Base-by-base conservation (phyloP, 1,139 yeast genomes). In the Kluyveromyces sp. region DNA sequence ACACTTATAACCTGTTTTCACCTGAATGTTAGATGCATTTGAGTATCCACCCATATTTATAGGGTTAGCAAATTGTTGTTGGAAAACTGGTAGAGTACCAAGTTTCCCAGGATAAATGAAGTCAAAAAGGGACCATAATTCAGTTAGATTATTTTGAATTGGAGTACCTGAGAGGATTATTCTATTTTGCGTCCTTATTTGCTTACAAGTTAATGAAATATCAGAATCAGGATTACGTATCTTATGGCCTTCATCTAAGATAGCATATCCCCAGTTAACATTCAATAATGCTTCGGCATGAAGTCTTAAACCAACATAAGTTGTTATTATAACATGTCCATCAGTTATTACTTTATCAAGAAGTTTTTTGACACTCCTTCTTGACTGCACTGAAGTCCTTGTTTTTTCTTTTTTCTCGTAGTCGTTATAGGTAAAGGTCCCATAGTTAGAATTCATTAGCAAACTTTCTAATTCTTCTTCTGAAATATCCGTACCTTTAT, bases 21-120 rank as follows among this genome's bases (percentile, higher is more conserved):
- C 97, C 61, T 94, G 97, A 3, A 92, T 79, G 63, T 92, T 92
- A 1, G 95, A 82, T 0, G 98, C 98, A 68, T 92, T 92, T 2
- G 98, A 96, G 65, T 94, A 92, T 0, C 99, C 99, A n/a, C 98
- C 99, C 66, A 87, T 77, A 59, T 89, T 90, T 37, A 92, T 94
- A 0, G 98, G 99, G 2, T 83, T 73, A 1, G 96, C 84, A 64
- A 92, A 92, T 61, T 92, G 96, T 47, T 78, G 83, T 62, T 90
- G 96, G 59, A 92, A 92, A 0, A 94, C 92, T 0, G 99, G 98
- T 25, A 92, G 68, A 0, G 98, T 94, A 0, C 98, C 98, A 32
- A 92, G 67, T 49, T 95, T 70, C 0, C 98, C 98, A 0, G 98
- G 98, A 58, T 84, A 90, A 3, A 90, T 85, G 67, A 92, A 92